phyloP scores from a whole-genome alignment of 345 rosid genomes.

The Populus nigra region DNA sequence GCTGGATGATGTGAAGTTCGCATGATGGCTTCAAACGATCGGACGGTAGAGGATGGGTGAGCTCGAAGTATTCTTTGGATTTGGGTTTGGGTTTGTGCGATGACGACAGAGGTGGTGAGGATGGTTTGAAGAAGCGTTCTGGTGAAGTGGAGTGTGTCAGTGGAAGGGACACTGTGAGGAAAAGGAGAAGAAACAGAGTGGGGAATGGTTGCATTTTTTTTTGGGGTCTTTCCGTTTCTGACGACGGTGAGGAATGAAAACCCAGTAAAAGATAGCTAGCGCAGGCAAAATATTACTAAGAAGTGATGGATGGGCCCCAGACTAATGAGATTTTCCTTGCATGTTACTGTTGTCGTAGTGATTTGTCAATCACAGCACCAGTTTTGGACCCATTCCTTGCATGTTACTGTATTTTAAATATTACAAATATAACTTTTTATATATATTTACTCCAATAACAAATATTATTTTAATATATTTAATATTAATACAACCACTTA shows the following conservation, averaged over 20 bases:
- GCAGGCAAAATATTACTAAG: too few species aligned
- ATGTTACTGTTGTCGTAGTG: too few species aligned
- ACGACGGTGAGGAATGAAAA: not conserved
- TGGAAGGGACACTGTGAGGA: slow-evolving; percentile 20
- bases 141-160: slow-evolving; percentile 23
- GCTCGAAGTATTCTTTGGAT: slow-evolving; percentile 52
- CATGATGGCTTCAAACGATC: slow-evolving; percentile 58
- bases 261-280: not conserved
- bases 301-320: too few species aligned
- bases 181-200: slow-evolving; percentile 9
- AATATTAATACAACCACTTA: too few species aligned
- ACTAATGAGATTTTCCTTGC: too few species aligned
- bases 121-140: slow-evolving; percentile 34
- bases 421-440: too few species aligned
- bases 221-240: too few species aligned
- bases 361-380: too few species aligned
- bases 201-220: slow-evolving; percentile 1
- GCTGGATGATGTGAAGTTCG: slow-evolving; percentile 50
- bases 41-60: slow-evolving; percentile 50
- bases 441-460: too few species aligned
- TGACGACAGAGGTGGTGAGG: slow-evolving; percentile 16
- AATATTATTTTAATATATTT: too few species aligned
- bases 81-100: not conserved
- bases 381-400: too few species aligned
- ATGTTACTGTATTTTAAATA: too few species aligned